Base-by-base conservation (phyloP, 176 grass and related monocot species). In the Hsuehochloa calcarea region DNA sequence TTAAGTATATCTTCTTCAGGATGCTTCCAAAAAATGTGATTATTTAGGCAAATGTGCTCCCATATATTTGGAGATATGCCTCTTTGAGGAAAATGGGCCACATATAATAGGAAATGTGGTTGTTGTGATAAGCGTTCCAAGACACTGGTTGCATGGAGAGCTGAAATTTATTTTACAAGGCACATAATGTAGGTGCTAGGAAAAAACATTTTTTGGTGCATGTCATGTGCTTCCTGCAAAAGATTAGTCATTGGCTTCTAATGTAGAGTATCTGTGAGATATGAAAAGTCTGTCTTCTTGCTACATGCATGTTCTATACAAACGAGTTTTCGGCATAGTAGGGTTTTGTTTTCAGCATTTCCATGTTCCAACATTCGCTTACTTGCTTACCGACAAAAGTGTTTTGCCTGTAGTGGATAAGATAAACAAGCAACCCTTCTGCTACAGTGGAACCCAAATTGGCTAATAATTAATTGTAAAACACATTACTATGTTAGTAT, bases 361-460 rank as follows among this genome's bases (percentile, higher is more conserved):
- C 31, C 31, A 34, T 34, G 31, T 34, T 34, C 40, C 6, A 19
- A 19, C 16, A 26, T 34, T 65, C 2, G 4, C 17, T 61, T 49
- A 6, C 56, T 51, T 52, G 23, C 55, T 49, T 37, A 22, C 23
- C 1, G 11, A 14, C 25, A 14, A 23, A 45, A 12, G 29, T 65
- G 40, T 75, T 84, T 39, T 80, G 47, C 13, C 27, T 67, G 37
- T 46, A 39, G 1, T 59, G 25, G n/a, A 27, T 23, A 37, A n/a
- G 49, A 26, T 66, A 75, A 89, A 80, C 8, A 71, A 23, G 55
- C 76, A 80, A n/a, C 43, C 39, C 29, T 72, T 38, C 51, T 75
- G 6, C 54, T 76, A 85, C 62, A 85, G 34, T 63, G 7, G 82
- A 75, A 61, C 17, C 15, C 29, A 85, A 41, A 44, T 25, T n/a